phyloP scores from a whole-genome alignment of 768 basidiomycete genomes.

The Trametes cubensis region DNA sequence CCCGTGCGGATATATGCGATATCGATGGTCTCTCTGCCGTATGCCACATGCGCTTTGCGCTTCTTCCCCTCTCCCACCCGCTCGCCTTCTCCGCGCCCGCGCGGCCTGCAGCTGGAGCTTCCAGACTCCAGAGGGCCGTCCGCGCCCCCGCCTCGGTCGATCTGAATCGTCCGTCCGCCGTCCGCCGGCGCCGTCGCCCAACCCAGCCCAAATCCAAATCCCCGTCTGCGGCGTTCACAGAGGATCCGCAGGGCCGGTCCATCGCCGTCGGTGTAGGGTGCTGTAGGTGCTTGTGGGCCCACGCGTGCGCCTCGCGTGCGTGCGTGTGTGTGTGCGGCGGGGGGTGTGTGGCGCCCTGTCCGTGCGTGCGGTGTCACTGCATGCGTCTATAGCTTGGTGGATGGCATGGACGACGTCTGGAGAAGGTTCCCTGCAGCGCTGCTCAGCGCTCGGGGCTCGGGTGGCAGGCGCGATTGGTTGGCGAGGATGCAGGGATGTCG shows the following conservation, averaged over 20 bases:
- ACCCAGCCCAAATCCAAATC: no score
- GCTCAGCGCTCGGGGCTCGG: no score
- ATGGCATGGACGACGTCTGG: neutral
- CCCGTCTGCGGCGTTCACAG: neutral
- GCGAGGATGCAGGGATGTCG: no score
- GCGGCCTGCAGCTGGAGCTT: no score
- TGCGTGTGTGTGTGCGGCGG: neutral
- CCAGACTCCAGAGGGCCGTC: no score
- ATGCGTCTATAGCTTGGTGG: no score
- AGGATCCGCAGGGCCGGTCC: neutral
- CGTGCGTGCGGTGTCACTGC: no score
- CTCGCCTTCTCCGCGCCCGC: no score
- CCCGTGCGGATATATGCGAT: neutral
- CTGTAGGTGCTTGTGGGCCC: constrained; percentile 17
- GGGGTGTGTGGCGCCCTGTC: neutral
- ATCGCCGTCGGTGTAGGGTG: neutral
- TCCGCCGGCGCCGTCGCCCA: no score
- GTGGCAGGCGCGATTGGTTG: neutral
- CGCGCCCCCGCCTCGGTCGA: neutral
- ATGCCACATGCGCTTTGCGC: neutral
- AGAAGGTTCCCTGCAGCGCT: neutral
- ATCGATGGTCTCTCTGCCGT: neutral
- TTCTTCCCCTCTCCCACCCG: neutral
- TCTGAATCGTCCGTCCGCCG: no score
- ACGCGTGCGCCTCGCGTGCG: neutral